phyloP scores from a whole-genome alignment of 2,329 filamentous ascomycete genomes.

The Sclerotinia borealis region DNA sequence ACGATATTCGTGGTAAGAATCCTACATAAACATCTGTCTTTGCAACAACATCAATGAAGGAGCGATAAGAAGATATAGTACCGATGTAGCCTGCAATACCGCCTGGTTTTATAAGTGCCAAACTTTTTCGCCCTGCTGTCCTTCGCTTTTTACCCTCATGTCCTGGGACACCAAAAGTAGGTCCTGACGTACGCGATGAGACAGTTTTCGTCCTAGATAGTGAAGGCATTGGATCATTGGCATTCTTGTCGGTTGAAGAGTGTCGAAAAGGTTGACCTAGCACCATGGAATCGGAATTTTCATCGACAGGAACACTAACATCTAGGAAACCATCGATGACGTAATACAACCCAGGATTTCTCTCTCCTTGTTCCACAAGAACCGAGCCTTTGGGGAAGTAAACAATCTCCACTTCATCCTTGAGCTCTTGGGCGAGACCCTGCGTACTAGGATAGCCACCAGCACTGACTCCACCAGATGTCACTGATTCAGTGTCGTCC shows the following conservation, averaged over 20 bases:
- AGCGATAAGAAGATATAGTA: slow-evolving; percentile 88
- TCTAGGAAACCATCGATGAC: slow-evolving; percentile 96
- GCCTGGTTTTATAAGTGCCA: slow-evolving; percentile 90
- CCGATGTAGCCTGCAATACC: slow-evolving; percentile 92
- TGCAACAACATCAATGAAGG: slow-evolving; percentile 92
- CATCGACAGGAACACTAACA: slow-evolving; percentile 71
- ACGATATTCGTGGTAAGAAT: slow-evolving; percentile 75
- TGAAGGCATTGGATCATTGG: slow-evolving; percentile 38
- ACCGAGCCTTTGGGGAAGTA: slow-evolving; percentile 94
- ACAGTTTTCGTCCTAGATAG: slow-evolving; percentile 40
- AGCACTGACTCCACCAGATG: slow-evolving; percentile 60
- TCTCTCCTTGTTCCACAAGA: slow-evolving; percentile 90
- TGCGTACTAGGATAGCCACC: slow-evolving; percentile 57
- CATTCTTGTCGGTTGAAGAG: slow-evolving; percentile 19
- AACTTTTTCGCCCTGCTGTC: slow-evolving; percentile 55
- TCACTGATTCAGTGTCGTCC: slow-evolving; percentile 83
- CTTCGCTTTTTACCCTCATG: slow-evolving; percentile 37
- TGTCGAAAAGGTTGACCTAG: slow-evolving; percentile 26
- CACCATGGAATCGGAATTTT: slow-evolving; percentile 28
- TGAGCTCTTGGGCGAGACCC: slow-evolving; percentile 68
- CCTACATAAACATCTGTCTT: slow-evolving; percentile 99
- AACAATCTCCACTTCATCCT: slow-evolving; percentile 91
- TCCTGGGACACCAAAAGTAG: slow-evolving; percentile 18
- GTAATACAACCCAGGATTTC: slow-evolving; percentile 95
- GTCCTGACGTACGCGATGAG: slow-evolving; percentile 32